Conservation (phyloP, 768 basidiomycete species). For the Mycena sanguinolenta region DNA sequence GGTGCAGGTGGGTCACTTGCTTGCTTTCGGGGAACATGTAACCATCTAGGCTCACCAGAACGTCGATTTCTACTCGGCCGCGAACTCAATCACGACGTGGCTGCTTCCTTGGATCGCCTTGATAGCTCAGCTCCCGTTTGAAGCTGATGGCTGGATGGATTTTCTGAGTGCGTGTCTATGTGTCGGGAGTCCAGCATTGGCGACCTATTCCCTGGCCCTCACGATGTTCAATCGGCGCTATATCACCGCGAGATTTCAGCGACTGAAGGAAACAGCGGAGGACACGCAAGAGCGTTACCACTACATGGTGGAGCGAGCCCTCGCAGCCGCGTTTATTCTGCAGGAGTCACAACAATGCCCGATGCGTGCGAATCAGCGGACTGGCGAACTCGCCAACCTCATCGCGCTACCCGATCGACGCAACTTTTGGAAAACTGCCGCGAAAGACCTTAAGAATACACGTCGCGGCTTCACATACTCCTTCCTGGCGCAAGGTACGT, state of each 20-base stretch:
- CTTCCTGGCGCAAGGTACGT: constrained; percentile 29
- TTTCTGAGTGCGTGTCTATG: constrained; percentile 26
- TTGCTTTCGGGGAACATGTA: too few species aligned
- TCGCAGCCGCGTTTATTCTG: constrained; percentile 19
- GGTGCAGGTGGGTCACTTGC: constrained; percentile 9
- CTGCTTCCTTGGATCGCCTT: constrained; percentile 36
- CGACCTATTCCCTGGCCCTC: constrained; percentile 33
- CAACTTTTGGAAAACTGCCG: constrained; percentile 12
- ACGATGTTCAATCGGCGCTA: constrained; percentile 34
- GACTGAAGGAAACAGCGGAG: constrained; percentile 10
- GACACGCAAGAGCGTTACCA: constrained; percentile 1
- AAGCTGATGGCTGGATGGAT: constrained; percentile 31
- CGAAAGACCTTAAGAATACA: constrained; percentile 30
- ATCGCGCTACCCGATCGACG: constrained; percentile 12
- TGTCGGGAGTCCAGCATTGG: constrained; percentile 34
- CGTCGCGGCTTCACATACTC: constrained; percentile 29
- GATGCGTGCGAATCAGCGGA: constrained; percentile 34
- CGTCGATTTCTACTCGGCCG: constrained; percentile 9
- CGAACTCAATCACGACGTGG: constrained; percentile 31
- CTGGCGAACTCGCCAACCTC: constrained; percentile 29
- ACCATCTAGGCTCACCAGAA: not conserved
- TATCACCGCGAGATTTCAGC: constrained; percentile 18
- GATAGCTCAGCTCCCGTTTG: constrained; percentile 35
- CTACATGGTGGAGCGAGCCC: constrained; percentile 14
- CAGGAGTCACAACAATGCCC: constrained; percentile 34